Evolutionary conservation across 1,139 yeast genomes (phyloP).

Genomic region (Diutina pseudorugosa): DNA sequence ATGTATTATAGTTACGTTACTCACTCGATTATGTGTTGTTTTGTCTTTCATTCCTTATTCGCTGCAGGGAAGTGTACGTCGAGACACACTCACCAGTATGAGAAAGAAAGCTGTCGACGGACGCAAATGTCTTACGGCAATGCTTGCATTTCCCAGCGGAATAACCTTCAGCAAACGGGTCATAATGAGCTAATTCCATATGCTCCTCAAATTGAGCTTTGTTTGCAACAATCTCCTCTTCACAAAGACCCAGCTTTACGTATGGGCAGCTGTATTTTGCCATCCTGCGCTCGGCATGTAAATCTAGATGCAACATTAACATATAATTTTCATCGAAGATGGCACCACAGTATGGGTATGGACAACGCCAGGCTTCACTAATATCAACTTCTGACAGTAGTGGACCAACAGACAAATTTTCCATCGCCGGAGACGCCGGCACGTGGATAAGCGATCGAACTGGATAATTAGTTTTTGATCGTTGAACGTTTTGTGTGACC

Average conservation of each 20-base stretch:
- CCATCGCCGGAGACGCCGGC: not conserved
- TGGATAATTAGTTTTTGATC: not conserved
- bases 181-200: not conserved
- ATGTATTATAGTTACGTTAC: conserved; percentile 1
- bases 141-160: not conserved
- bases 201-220: not conserved
- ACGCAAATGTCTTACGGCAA: not conserved
- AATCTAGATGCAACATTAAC: not conserved
- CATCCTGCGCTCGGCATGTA: not conserved
- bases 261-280: not conserved
- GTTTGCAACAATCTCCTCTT: not conserved
- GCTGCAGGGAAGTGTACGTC: not conserved
- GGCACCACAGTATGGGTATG: not conserved
- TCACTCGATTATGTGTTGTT: not conserved
- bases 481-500: not conserved
- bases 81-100: not conserved
- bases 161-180: not conserved
- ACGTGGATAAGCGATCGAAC: not conserved
- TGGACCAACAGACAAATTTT: not conserved
- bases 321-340: not conserved
- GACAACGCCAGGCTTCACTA: not conserved
- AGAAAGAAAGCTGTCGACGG: not conserved
- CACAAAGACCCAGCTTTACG: not conserved
- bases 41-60: not conserved
- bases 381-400: not conserved